Evolutionary conservation across 2,329 filamentous ascomycete species (phyloP), one percentile per base, ranked within the genome.

Genomic region (Scedosporium dehoogii): DNA sequence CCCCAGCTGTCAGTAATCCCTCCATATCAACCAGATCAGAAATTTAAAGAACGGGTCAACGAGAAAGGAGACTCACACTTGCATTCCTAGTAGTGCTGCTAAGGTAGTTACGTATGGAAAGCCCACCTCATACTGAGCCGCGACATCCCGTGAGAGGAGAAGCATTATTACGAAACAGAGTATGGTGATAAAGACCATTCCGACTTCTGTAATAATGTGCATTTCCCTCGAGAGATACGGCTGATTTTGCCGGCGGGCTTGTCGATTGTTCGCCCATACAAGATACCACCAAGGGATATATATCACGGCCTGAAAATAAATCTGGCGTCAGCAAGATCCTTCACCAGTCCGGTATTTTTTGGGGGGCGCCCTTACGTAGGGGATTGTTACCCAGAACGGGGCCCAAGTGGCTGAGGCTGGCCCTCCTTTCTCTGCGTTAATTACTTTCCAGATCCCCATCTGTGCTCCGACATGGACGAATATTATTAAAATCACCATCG

Each of bases 241-340:
- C n/a, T 18, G 48, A 9, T 48, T 58, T 18, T 14, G 29, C 12
- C 48, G 60, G 29, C 21, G 12, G 2, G 29, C 7, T 16, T 51
- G 60, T 41, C 60, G 14, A n/a, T 44, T 23, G 51, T 57, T 57
- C 29, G 33, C 48, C 60, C 60, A 62, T 29, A 62, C 60, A 23
- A 62, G 21, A 27, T 42, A 62, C 60, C 60, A 62, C 60, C 60
- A 62, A 12, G 60, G 60, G 7, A 62, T 27, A 25, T 46, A 57
- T n/a, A 62, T 23, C 27, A 62, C 18, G 12, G 51, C 41, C 60
- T 62, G 12, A 10, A n/a, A n/a, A 5, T 10, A 46, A 14, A 16
- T 51, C 16, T 7, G 3, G 6, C 4, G 44, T 48, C 16, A 48
- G 18, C 10, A 23, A 21, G 3, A 38, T 61, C 38, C 29, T 14